These are phyloP conservation scores for Fusarium subtropicale DNA, from an alignment of 2,329 filamentous ascomycete species.

Conservation along the genomic window DNA sequence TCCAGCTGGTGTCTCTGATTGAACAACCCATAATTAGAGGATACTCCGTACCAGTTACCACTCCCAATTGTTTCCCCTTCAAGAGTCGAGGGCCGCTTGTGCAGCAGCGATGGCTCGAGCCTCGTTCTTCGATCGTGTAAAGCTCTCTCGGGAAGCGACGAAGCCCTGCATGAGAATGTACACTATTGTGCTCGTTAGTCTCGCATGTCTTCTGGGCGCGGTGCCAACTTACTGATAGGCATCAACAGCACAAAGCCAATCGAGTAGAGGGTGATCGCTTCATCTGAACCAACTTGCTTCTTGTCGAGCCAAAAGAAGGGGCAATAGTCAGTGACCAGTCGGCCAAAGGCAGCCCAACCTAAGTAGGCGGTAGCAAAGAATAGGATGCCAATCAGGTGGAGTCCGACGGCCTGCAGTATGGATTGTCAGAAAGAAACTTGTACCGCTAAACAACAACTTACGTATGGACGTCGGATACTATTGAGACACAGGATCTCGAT, in stretches of 20 bases:
- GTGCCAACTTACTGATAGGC: constrained; percentile 57
- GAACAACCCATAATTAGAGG: not conserved
- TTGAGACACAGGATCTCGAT: constrained; percentile 63
- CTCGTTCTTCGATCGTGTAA: constrained; percentile 47
- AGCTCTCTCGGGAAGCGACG: constrained; percentile 60
- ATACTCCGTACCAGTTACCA: not conserved
- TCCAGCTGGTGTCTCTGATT: not conserved
- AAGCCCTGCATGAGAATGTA: constrained; percentile 63
- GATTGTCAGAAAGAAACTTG: constrained; percentile 16
- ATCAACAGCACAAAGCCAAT: constrained; percentile 59
- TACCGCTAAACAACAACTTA: constrained; percentile 47
- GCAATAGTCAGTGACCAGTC: constrained; percentile 57
- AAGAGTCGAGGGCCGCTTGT: constrained; percentile 40
- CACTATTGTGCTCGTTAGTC: constrained; percentile 51
- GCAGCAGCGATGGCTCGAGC: constrained; percentile 44
- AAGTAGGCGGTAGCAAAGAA: constrained; percentile 59
- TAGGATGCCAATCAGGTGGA: constrained; percentile 57
- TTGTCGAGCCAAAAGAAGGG: constrained; percentile 66
- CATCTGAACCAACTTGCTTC: constrained; percentile 56
- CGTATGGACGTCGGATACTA: constrained; percentile 64
- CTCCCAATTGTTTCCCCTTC: constrained; percentile 10
- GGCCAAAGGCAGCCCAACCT: constrained; percentile 62
- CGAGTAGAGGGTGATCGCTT: constrained; percentile 59
- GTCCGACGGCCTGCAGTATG: constrained; percentile 56
- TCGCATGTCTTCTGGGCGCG: not conserved